Evolutionary conservation across 345 rosid genomes (phyloP), one percentile per base, ranked within the genome.

Genomic region (Cochlearia excelsa): DNA sequence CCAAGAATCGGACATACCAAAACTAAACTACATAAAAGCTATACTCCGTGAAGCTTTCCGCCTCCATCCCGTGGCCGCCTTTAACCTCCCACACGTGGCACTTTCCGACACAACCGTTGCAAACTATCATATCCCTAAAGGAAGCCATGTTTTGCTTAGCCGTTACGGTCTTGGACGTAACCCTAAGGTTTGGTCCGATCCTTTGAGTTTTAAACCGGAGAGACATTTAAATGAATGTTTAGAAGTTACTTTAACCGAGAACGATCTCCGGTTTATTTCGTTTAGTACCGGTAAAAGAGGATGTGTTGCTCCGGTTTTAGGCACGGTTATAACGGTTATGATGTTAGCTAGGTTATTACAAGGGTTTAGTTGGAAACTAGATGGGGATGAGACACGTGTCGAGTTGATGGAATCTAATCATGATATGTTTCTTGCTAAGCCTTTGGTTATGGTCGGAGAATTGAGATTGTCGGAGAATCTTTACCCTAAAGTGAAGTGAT

Each of bases 251-350:
- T 59, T 80, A 1, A 69, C 55, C 1, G 83, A 81, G 67, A 74
- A 58, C 0, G 78, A 81, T 52, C 67, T 79, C 9, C 61, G 78
- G 6, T 79, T 81, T 67, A 81, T 81, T 43, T 79, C 81, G 0
- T 81, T 79, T 35, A 77, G 83, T 59, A 77, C 77, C 0, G 83
- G 86, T 0, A 68, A 76, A 5, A 69, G 81, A 3, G 77, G 83
- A 0, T 81, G 86, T 30, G 48, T 60, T 5, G 82, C 72, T 6
- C 49, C 74, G 1, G 35, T 71, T 26, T 75, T 81, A 8, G 81
- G 85, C 11, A 81, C 81, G 26, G 31, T 54, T 1, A 74, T 81
- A 65, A 71, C 81, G 0, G 58, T 66, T 6, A 76, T 81, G 81
- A 66, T 76, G 38, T 63, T 81, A 0, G 82, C 81, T 0, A 78